phyloP scores from a whole-genome alignment of 495 filamentous ascomycete genomes.

The Paragyromitra xinjiangensis region DNA sequence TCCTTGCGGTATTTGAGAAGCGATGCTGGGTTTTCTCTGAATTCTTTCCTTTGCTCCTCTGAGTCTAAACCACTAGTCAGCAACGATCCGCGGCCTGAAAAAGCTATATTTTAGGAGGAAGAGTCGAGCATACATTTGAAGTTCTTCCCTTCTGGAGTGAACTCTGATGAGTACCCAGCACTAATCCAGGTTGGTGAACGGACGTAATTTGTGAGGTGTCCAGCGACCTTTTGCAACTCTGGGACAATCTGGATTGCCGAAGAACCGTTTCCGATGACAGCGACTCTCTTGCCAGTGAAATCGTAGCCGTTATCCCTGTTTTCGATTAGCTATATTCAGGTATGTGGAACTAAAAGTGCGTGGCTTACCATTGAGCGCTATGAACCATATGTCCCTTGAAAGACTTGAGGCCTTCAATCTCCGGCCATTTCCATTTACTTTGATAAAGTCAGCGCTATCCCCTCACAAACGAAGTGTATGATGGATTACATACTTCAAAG shows the following conservation, averaged over 20 bases:
- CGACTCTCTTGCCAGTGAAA: conserved; percentile 63
- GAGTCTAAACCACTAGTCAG: conserved; percentile 63
- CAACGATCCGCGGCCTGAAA: conserved; percentile 61
- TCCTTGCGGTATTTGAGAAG: conserved; percentile 63
- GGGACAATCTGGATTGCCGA: conserved; percentile 57
- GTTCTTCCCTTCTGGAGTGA: conserved; percentile 60
- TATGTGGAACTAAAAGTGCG: conserved; percentile 57
- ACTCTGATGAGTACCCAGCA: conserved; percentile 35
- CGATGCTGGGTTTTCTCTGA: conserved; percentile 60
- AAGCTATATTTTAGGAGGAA: conserved; percentile 40
- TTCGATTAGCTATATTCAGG: background rate
- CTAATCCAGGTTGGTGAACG: conserved; percentile 51
- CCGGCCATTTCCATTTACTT: conserved; percentile 67
- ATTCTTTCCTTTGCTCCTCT: conserved; percentile 62
- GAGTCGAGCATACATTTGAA: conserved; percentile 46
- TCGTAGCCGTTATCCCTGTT: conserved; percentile 59
- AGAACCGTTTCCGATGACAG: conserved; percentile 66
- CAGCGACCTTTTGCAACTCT: conserved; percentile 43
- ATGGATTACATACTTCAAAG: conserved; percentile 56
- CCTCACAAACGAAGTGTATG: no score
- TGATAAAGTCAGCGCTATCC: conserved; percentile 50
- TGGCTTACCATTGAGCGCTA: conserved; percentile 65
- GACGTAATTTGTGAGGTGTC: conserved; percentile 49
- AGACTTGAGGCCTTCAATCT: conserved; percentile 64
- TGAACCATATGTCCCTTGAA: conserved; percentile 68